A percentile compares a stretch with the other conserved stretches of the same genome.
These are phyloP conservation scores for Citropsis articulata DNA, from an alignment of 345 rosid species.

Conservation along the genomic window DNA sequence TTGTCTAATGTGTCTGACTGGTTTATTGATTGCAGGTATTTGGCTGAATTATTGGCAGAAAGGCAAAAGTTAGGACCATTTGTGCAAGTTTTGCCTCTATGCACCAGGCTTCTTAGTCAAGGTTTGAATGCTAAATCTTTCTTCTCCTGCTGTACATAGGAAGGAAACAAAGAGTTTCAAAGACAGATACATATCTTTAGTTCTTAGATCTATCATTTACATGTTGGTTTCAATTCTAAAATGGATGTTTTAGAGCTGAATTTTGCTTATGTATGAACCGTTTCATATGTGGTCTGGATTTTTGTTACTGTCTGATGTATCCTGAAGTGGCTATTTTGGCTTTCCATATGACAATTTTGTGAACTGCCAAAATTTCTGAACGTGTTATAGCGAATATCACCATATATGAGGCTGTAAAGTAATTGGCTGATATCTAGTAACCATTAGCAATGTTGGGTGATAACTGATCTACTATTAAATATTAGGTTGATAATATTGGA, in stretches of 20 bases:
- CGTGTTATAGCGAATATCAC: background rate
- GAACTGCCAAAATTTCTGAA: background rate
- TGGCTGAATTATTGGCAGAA: slow-evolving; percentile 83
- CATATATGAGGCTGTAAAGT: background rate
- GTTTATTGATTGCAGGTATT: slow-evolving; percentile 51
- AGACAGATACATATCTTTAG: background rate
- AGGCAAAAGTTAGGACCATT: slow-evolving; percentile 79
- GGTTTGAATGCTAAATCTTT: slow-evolving; percentile 38
- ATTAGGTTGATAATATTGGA: background rate
- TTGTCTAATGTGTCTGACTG: slow-evolving; percentile 3
- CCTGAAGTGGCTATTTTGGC: background rate
- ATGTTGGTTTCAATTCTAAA: background rate
- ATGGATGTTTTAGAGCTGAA: background rate
- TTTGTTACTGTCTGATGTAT: background rate
- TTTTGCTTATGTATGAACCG: background rate
- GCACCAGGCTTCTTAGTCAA: slow-evolving; percentile 74
- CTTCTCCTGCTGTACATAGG: background rate
- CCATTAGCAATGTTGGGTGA: background rate
- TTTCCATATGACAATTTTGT: background rate
- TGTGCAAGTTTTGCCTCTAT: slow-evolving; percentile 64
- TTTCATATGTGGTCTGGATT: background rate
- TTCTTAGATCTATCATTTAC: background rate
- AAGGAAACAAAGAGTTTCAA: background rate
- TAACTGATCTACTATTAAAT: background rate
- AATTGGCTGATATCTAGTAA: background rate